These are phyloP conservation scores for Letharia columbiana DNA, from an alignment of 495 filamentous ascomycete species.

Conservation along the genomic window DNA sequence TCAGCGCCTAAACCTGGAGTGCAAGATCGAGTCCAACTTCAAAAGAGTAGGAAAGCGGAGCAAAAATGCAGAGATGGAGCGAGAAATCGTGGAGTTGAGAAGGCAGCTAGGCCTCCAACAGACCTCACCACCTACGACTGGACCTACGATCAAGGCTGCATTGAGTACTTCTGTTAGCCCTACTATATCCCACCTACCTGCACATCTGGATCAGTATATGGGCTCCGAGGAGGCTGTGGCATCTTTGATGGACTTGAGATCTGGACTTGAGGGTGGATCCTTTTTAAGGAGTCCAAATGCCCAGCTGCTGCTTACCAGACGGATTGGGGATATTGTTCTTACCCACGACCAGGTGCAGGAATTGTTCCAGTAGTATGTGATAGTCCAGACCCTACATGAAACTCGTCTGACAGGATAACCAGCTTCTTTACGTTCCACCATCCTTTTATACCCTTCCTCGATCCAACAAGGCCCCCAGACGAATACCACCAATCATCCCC, in stretches of 20 bases:
- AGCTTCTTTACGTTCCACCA: slow-evolving; percentile 75
- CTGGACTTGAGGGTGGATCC: slow-evolving; percentile 42
- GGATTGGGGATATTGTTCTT: slow-evolving; percentile 66
- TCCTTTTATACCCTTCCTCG: slow-evolving; percentile 76
- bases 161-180: slow-evolving; percentile 23
- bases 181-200: slow-evolving; percentile 24
- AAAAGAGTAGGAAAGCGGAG: slow-evolving; percentile 86
- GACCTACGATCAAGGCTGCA: slow-evolving; percentile 31
- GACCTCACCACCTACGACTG: slow-evolving; percentile 43
- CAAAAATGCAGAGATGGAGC: slow-evolving; percentile 86
- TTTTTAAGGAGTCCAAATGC: slow-evolving; percentile 40
- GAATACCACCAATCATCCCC: slow-evolving; percentile 65
- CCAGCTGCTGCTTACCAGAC: slow-evolving; percentile 32
- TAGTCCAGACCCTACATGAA: background rate
- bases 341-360: slow-evolving; percentile 62
- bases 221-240: slow-evolving; percentile 79
- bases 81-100: slow-evolving; percentile 50
- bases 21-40: slow-evolving; percentile 91
- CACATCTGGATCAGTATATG: slow-evolving; percentile 51
- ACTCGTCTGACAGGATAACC: background rate
- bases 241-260: slow-evolving; percentile 65
- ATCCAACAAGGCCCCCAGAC: slow-evolving; percentile 59
- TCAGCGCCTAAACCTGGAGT: slow-evolving; percentile 73
- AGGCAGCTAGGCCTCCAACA: slow-evolving; percentile 62
- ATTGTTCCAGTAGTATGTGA: slow-evolving; percentile 60